Evolutionary conservation across 2,329 filamentous ascomycete species (phyloP).

Genomic region (Blastomyces parvus): DNA sequence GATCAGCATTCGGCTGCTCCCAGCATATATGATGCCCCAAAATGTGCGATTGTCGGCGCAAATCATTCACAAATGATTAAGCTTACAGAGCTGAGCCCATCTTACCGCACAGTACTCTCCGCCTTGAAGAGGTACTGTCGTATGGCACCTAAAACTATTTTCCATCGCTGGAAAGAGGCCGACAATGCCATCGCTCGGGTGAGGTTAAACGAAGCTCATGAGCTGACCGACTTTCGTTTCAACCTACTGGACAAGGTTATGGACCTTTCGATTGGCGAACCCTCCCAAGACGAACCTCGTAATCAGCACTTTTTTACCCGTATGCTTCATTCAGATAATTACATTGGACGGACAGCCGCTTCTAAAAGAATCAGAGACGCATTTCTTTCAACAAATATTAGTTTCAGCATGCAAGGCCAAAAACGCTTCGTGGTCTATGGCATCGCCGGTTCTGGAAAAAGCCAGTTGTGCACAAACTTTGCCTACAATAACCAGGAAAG

Average conservation of each 20-base stretch:
- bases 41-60: slow-evolving; percentile 1
- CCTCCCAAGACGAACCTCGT: slow-evolving; percentile 13
- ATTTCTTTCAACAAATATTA: slow-evolving; percentile 9
- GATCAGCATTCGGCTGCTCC: background rate
- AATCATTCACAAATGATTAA: slow-evolving; percentile 1
- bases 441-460: slow-evolving; percentile 35
- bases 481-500: slow-evolving; percentile 26
- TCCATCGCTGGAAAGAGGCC: background rate
- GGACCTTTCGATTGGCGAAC: background rate
- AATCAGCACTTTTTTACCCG: slow-evolving; percentile 19
- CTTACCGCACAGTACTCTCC: slow-evolving; percentile 1
- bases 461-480: slow-evolving; percentile 32
- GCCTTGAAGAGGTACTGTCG: background rate
- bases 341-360: slow-evolving; percentile 15
- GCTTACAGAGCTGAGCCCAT: background rate
- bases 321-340: slow-evolving; percentile 18
- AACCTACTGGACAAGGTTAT: background rate
- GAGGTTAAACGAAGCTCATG: background rate
- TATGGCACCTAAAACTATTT: slow-evolving; percentile 1
- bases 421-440: slow-evolving; percentile 29
- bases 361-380: slow-evolving; percentile 12
- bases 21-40: background rate
- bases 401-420: slow-evolving; percentile 14
- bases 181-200: background rate
- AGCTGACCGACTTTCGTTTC: background rate